Percentiles rank a stretch among this genome's conserved stretches.
These are phyloP conservation scores for Penicillium paxilli DNA, from an alignment of 495 filamentous ascomycete genomes.

Conservation along the genomic window DNA sequence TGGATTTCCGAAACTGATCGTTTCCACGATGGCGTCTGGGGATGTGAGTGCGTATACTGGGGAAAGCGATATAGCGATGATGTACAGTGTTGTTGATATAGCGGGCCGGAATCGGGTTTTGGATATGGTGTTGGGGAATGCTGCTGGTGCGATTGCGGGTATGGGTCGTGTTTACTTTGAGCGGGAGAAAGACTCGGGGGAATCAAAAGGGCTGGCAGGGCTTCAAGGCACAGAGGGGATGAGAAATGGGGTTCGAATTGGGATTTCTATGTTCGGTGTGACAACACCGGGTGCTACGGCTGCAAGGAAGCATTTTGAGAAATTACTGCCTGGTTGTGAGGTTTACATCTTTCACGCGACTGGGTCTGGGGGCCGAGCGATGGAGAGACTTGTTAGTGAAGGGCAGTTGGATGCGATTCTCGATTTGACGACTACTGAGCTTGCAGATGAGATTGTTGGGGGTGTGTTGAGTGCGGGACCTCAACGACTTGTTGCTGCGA, in stretches of 20 bases:
- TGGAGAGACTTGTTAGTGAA: constrained; percentile 62
- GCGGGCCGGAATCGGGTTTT: constrained; percentile 62
- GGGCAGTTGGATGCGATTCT: constrained; percentile 59
- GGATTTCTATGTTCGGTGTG: constrained; percentile 74
- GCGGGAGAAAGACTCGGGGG: neutral
- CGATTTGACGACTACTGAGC: constrained; percentile 69
- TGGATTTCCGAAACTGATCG: constrained; percentile 68
- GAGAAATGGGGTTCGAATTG: too few species aligned
- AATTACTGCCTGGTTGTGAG: constrained; percentile 41
- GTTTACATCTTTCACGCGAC: constrained; percentile 70
- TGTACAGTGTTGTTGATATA: constrained; percentile 70
- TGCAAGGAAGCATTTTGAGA: constrained; percentile 46
- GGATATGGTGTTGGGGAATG: constrained; percentile 56
- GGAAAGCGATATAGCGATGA: constrained; percentile 67
- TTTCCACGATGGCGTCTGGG: constrained; percentile 65
- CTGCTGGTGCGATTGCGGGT: constrained; percentile 56
- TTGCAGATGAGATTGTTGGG: constrained; percentile 61
- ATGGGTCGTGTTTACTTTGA: constrained; percentile 38
- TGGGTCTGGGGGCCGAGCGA: constrained; percentile 62
- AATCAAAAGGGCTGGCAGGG: constrained; percentile 6
- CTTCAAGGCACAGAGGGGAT: too few species aligned
- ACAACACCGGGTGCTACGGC: constrained; percentile 61
- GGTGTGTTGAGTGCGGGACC: constrained; percentile 60
- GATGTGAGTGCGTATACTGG: constrained; percentile 59
- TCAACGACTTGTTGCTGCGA: constrained; percentile 53